Percentiles rank a stretch among this genome's conserved stretches.
phyloP scores from a whole-genome alignment of 1,139 yeast species.

The Lodderomyces margitis region DNA sequence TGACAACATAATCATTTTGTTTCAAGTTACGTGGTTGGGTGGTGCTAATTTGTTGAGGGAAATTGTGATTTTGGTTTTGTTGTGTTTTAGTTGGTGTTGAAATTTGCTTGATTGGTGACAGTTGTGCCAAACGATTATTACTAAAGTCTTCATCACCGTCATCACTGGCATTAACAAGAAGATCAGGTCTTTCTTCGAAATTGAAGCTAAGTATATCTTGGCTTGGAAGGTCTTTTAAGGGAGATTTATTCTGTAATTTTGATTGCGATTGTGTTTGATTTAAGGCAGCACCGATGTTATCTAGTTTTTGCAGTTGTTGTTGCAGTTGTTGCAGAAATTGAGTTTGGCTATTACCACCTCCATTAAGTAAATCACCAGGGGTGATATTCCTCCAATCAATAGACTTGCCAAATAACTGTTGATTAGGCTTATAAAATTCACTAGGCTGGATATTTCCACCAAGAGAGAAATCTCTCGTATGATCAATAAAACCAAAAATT shows the following conservation, averaged over 20 bases:
- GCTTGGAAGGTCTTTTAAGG: conserved; percentile 7
- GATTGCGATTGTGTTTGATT: background rate
- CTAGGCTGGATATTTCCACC: conserved; percentile 31
- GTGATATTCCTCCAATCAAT: conserved; percentile 19
- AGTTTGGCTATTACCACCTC: background rate
- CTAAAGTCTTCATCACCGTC: conserved; percentile 13
- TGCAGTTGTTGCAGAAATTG: conserved; percentile 2
- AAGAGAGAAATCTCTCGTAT: conserved; percentile 50
- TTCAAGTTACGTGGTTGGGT: conserved; percentile 13
- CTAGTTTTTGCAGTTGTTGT: conserved; percentile 2
- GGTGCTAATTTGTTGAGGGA: conserved; percentile 1
- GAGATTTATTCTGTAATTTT: background rate
- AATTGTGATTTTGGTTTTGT: conserved; percentile 2
- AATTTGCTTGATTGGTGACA: conserved; percentile 13
- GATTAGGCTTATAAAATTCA: conserved; percentile 18
- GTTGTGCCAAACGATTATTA: conserved; percentile 8
- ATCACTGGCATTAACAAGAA: conserved; percentile 27
- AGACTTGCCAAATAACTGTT: conserved; percentile 18
- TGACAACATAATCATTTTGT: conserved; percentile 38
- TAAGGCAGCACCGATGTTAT: background rate
- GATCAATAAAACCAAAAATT: conserved; percentile 58
- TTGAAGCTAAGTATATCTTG: conserved; percentile 16
- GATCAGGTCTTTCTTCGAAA: conserved; percentile 16
- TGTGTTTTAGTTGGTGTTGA: conserved; percentile 11
- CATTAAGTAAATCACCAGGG: conserved; percentile 33